phyloP scores from a whole-genome alignment of 768 basidiomycete genomes.

The Gyrodon lividus region DNA sequence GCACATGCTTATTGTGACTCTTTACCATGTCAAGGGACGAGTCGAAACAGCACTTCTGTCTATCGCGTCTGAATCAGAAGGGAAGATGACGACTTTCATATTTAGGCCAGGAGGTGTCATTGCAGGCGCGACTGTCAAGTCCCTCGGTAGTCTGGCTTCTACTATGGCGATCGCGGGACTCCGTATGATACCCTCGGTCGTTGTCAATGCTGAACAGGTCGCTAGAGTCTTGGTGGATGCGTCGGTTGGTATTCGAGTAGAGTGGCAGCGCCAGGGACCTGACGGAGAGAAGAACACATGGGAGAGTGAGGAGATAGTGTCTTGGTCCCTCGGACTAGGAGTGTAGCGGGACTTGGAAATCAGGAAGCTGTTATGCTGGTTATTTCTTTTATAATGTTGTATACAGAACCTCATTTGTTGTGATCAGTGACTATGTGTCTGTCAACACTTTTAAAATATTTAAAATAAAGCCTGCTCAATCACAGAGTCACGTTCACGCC shows the following conservation, averaged over 20 bases:
- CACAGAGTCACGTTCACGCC: constrained; percentile 26
- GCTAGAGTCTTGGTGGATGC: constrained; percentile 26
- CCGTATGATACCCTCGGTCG: constrained; percentile 20
- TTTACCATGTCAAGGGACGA: constrained; percentile 17
- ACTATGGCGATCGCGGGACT: constrained; percentile 19
- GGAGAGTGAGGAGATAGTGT: constrained; percentile 28
- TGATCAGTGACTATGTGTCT: not conserved
- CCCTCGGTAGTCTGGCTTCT: constrained; percentile 18
- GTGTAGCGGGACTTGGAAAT: constrained; percentile 5
- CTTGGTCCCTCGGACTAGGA: constrained; percentile 23
- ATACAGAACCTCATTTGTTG: not conserved
- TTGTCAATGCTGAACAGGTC: constrained; percentile 20
- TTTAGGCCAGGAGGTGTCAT: constrained; percentile 21
- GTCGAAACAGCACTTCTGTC: constrained; percentile 19
- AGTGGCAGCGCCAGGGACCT: constrained; percentile 22
- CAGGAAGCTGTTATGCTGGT: not conserved
- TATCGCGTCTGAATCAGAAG: constrained; percentile 12
- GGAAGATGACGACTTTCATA: constrained; percentile 13
- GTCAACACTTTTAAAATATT: not conserved
- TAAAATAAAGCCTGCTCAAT: too few relatives aligned
- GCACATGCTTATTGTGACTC: too few relatives aligned
- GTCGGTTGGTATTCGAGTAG: constrained; percentile 25
- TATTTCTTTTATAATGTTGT: not conserved
- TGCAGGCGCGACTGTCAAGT: constrained; percentile 9
- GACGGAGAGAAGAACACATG: constrained; percentile 21